These are phyloP conservation scores for Coccinonectria pachysandricola DNA, from an alignment of 2,329 filamentous ascomycete genomes.

Conservation along the genomic window DNA sequence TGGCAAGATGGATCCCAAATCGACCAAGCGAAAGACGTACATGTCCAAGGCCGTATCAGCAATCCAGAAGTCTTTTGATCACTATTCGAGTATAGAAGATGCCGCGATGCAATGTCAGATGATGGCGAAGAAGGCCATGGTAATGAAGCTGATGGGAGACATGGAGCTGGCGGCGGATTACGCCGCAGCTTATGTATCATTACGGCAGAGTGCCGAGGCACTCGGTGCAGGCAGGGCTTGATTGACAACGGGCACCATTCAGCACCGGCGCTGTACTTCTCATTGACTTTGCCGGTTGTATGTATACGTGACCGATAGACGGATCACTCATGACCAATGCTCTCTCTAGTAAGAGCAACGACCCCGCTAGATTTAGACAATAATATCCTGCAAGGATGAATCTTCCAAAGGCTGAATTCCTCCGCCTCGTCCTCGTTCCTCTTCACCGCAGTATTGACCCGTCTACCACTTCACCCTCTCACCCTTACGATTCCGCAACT, in stretches of 20 bases:
- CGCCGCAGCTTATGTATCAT: conserved; percentile 52
- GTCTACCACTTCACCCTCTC: conserved; percentile 28
- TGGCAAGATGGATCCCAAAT: conserved; percentile 36
- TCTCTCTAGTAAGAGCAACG: conserved; percentile 2
- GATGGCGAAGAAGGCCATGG: conserved; percentile 70
- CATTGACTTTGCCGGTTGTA: no score
- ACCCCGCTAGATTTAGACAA: conserved; percentile 5
- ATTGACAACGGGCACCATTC: no score
- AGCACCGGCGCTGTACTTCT: no score
- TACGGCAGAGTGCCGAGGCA: conserved; percentile 33
- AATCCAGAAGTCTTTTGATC: conserved; percentile 51
- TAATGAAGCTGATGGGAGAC: conserved; percentile 63
- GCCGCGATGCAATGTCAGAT: conserved; percentile 63
- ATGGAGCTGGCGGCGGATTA: conserved; percentile 53
- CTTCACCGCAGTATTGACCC: not conserved
- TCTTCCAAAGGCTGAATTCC: conserved; percentile 1
- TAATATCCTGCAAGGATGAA: no score
- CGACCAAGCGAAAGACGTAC: conserved; percentile 41
- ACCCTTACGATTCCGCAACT: conserved; percentile 28
- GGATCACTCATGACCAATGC: conserved; percentile 1
- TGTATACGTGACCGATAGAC: no score
- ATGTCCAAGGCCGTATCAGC: conserved; percentile 49
- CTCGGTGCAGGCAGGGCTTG: no score
- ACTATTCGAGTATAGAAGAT: conserved; percentile 56
- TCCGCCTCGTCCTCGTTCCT: not conserved